A percentile compares a stretch with the other conserved stretches of the same genome.
Evolutionary conservation across 768 basidiomycete species (phyloP).

Genomic region (Kwoniella sp.): DNA sequence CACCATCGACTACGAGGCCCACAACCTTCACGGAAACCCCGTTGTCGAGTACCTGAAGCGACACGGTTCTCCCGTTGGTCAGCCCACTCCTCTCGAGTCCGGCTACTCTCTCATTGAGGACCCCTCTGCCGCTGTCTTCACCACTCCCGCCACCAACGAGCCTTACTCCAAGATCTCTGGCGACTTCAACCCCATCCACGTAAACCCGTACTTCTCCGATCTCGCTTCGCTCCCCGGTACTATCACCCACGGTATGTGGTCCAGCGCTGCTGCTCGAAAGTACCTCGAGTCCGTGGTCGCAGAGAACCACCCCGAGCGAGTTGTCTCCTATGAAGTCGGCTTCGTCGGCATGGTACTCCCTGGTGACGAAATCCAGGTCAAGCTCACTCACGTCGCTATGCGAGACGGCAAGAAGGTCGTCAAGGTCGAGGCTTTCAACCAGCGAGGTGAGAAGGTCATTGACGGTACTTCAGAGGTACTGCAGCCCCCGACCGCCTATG

Average conservation of each 20-base stretch:
- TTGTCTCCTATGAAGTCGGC: slow-evolving; percentile 85
- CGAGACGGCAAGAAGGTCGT: slow-evolving; percentile 88
- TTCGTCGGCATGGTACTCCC: slow-evolving; percentile 98
- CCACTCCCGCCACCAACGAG: slow-evolving; percentile 84
- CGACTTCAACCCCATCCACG: slow-evolving; percentile 97
- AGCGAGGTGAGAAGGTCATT: slow-evolving; percentile 82
- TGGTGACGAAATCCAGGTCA: slow-evolving; percentile 76
- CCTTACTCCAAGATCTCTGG: slow-evolving; percentile 94
- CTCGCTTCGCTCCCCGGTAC: slow-evolving; percentile 89
- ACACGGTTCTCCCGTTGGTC: slow-evolving; percentile 74
- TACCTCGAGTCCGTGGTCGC: slow-evolving; percentile 92
- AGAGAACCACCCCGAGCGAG: slow-evolving; percentile 84
- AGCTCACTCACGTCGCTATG: slow-evolving; percentile 86
- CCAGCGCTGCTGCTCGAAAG: slow-evolving; percentile 86
- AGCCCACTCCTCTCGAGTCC: slow-evolving; percentile 69
- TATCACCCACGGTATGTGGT: slow-evolving; percentile 97
- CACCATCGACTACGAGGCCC: slow-evolving; percentile 76
- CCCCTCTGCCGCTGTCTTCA: slow-evolving; percentile 64
- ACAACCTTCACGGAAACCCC: slow-evolving; percentile 86
- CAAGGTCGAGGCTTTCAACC: slow-evolving; percentile 78
- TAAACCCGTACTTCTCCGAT: slow-evolving; percentile 97
- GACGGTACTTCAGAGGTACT: slow-evolving; percentile 88
- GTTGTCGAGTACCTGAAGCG: slow-evolving; percentile 89
- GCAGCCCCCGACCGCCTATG: slow-evolving; percentile 85
- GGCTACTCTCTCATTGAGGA: slow-evolving; percentile 75